Evolutionary conservation across 2,329 filamentous ascomycete genomes (phyloP).

Genomic region (Fusarium chlamydosporum): DNA sequence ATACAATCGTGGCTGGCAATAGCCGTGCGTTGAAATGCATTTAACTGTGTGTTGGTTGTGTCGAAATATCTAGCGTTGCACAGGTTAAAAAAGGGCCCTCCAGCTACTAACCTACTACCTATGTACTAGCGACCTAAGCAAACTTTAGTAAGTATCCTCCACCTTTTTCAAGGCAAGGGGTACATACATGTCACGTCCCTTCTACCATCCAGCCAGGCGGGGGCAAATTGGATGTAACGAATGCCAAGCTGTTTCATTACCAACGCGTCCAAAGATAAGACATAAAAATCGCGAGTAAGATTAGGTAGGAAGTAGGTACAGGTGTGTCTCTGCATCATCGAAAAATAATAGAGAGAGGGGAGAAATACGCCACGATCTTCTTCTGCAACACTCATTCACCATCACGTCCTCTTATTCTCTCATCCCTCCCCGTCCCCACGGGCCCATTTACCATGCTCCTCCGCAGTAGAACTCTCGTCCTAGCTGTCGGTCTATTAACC

Average conservation of each 20-base stretch:
- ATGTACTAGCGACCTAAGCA: background rate
- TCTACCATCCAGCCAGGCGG: conserved; percentile 1
- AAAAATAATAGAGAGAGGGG: background rate
- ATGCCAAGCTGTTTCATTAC: conserved; percentile 38
- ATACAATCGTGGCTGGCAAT: rapidly evolving
- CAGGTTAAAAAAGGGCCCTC: conserved; percentile 14
- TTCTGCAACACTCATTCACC: conserved; percentile 7
- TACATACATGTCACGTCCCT: conserved; percentile 21
- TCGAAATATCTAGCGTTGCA: conserved; percentile 14
- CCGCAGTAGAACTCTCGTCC: conserved; percentile 44
- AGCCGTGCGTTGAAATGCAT: background rate
- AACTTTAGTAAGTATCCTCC: conserved; percentile 9
- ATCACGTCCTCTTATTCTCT: background rate
- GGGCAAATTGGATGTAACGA: conserved; percentile 18
- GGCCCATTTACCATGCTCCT: conserved; percentile 41
- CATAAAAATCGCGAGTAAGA: conserved; percentile 16
- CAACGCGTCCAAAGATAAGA: conserved; percentile 26
- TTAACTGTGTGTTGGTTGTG: conserved; percentile 38
- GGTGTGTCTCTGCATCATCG: conserved; percentile 15
- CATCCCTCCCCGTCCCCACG: conserved; percentile 14
- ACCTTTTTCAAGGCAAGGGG: conserved; percentile 21
- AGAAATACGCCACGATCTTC: conserved; percentile 3
- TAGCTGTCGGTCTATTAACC: conserved; percentile 40
- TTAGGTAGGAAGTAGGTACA: conserved; percentile 7
- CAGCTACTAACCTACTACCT: no score